Base-by-base conservation (phyloP, 2,329 filamentous ascomycete genomes). In the Neonectria magnoliae region DNA sequence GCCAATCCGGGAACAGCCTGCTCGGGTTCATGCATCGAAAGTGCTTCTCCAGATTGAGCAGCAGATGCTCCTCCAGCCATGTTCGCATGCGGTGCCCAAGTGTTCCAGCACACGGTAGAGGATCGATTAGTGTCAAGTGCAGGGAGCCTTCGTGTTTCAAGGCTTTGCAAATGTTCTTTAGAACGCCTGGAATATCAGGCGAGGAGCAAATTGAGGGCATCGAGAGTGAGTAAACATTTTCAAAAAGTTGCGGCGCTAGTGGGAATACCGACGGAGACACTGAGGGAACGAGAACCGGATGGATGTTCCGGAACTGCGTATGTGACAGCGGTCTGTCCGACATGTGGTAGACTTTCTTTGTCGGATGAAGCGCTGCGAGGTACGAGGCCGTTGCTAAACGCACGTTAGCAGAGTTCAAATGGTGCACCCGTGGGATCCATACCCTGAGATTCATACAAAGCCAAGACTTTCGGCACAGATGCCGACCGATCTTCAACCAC, bases 41-140 rank as follows among this genome's bases (percentile, higher is more conserved):
- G 16, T 84, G 79, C 22, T 81, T 81, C 71, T 89, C 86, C 0
- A 92, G 77, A 61, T 89, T 89, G 7, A 85, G 75, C 2, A 90
- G 75, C 0, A 92, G 79, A 56, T 90, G 81, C 4, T 86, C 81
- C 47, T 90, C 87, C 2, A 92, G 79, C 90, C 90, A 92, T 1
- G 80, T 75, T 38, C 85, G 81, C 72, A 92, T 78, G 1, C 79
- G 78, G 0, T 87, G 87, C 0, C 90, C 90, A 25, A 88, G 79
- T 0, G 85, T 88, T 2, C 81, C 77, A 4, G 84, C 78, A 1
- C 85, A 79, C 0, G 90, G 90, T 8, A 85, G 79, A 0, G 90
- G 88, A 62, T 92, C 88, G 67, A 92, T 86, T 18, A 92, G 77
- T 0, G 85, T 84, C 16, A 92, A 76, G 63, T 90, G 84, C 13